Evolutionary conservation across 768 basidiomycete genomes (phyloP).

Genomic region (Cytidiella melzeri): DNA sequence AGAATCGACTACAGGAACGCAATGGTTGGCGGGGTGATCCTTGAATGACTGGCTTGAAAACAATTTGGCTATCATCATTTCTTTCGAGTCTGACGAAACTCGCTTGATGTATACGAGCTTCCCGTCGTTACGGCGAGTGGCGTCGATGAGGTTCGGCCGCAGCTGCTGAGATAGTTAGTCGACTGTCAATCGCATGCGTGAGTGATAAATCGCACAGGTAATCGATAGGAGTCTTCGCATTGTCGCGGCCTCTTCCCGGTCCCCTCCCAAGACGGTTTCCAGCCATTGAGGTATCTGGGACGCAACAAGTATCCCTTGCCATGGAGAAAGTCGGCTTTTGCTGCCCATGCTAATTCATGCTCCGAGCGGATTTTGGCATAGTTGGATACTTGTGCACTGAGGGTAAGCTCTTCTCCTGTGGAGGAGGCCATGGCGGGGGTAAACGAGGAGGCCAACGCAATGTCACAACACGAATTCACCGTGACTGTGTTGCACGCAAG

Average conservation of each 20-base stretch:
- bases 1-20: constrained; percentile 16
- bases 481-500: too few species aligned
- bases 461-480: too few species aligned
- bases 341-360: background rate
- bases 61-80: constrained; percentile 13
- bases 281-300: constrained; percentile 21
- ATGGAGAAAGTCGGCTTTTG: background rate
- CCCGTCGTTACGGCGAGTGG: constrained; percentile 23
- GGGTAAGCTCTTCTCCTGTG: too few species aligned
- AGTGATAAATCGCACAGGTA: background rate
- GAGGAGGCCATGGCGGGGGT: too few species aligned
- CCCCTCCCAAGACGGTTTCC: constrained; percentile 26
- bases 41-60: constrained; percentile 18
- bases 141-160: constrained; percentile 22
- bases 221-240: constrained; percentile 9
- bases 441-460: too few species aligned
- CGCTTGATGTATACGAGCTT: constrained; percentile 26
- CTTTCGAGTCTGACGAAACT: constrained; percentile 8
- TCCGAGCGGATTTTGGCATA: too few species aligned
- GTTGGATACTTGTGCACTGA: too few species aligned
- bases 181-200: too few species aligned
- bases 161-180: background rate
- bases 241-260: background rate
- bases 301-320: constrained; percentile 19
- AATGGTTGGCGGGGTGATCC: too few species aligned